Conservation (phyloP, 257 asterid species). For the Penstemon newberryi region DNA sequence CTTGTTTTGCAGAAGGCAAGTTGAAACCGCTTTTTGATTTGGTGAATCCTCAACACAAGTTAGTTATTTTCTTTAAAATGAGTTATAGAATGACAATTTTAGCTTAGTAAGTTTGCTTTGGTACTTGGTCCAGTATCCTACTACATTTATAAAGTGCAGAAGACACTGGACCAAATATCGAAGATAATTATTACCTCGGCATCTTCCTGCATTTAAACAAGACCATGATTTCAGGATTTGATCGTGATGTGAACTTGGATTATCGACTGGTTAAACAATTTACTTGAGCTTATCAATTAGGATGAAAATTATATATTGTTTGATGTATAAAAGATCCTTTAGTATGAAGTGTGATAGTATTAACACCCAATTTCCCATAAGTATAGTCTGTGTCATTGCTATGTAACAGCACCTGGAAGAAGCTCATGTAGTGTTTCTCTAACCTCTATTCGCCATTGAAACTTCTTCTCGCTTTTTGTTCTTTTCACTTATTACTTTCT, state of each 20-base stretch:
- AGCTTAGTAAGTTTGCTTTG: constrained; percentile 17
- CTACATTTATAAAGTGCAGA: background rate
- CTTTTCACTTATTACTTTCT: background rate
- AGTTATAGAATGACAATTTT: constrained; percentile 22
- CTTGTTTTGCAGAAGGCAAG: constrained; percentile 55
- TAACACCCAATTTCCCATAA: background rate
- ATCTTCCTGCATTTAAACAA: background rate
- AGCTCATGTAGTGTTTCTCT: constrained; percentile 12
- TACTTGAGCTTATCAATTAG: background rate
- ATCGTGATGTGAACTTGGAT: background rate
- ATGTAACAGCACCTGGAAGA: constrained; percentile 7
- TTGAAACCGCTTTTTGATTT: constrained; percentile 75
- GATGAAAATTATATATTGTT: background rate
- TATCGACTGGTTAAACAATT: constrained; percentile 9
- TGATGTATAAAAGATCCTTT: constrained; percentile 7
- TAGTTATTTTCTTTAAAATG: constrained; percentile 43
- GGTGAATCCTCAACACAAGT: constrained; percentile 97
- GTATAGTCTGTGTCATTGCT: background rate
- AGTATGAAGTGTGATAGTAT: constrained; percentile 5
- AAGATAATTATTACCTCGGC: background rate
- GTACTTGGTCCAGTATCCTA: constrained; percentile 14
- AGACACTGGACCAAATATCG: too few species aligned
- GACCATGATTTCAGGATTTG: constrained; percentile 1
- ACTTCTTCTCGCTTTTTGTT: background rate
- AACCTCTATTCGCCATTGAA: constrained; percentile 9